Percentiles rank a stretch among this genome's conserved stretches.
Evolutionary conservation across 148 eudicot genomes (phyloP).

Genomic region (Mesembryanthemum crystallinum): DNA sequence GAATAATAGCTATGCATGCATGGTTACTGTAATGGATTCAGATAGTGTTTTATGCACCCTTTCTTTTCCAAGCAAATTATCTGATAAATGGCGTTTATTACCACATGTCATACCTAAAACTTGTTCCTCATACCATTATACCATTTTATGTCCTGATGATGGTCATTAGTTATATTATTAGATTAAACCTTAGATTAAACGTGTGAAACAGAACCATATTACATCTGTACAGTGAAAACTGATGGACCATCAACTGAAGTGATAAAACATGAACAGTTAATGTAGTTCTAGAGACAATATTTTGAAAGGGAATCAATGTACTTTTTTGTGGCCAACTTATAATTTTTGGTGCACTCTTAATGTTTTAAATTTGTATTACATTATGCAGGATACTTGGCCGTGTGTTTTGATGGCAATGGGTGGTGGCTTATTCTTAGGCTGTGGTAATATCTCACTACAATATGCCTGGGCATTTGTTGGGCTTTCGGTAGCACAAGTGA

Average conservation of each 20-base stretch:
- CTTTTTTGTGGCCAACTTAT: background rate
- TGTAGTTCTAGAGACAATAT: background rate
- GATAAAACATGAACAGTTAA: background rate
- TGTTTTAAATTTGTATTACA: background rate
- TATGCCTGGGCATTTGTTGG: conserved; percentile 94
- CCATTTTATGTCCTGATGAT: background rate
- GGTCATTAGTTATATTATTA: background rate
- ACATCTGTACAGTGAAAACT: background rate
- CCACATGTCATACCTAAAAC: background rate
- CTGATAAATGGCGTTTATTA: background rate
- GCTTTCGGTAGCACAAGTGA: conserved; percentile 69
- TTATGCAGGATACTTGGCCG: conserved; percentile 76
- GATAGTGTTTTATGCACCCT: background rate
- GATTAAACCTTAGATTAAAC: too few species aligned
- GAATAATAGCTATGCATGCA: background rate
- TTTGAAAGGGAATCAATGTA: background rate
- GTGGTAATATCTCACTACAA: conserved; percentile 73
- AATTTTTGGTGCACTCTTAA: background rate
- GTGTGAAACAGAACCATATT: background rate
- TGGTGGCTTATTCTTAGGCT: conserved; percentile 76
- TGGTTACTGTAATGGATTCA: background rate
- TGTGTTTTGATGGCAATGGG: conserved; percentile 76
- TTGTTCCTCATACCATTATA: background rate
- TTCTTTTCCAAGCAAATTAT: background rate
- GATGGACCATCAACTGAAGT: background rate